Evolutionary conservation across 345 rosid species (phyloP), one percentile per base, ranked within the genome.

Genomic region (Bretschneidera sinensis): DNA sequence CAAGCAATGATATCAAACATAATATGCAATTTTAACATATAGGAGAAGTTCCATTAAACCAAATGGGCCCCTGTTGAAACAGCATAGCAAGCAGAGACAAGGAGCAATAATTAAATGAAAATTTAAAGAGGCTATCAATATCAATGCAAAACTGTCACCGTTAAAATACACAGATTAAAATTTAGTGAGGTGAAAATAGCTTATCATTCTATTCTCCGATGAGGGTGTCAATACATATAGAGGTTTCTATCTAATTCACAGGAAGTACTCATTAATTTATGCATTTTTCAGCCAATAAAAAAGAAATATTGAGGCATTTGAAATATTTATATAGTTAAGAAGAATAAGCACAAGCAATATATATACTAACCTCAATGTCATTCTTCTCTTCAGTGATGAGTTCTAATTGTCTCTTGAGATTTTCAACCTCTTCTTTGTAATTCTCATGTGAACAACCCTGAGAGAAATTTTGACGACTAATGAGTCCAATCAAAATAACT

Each of bases 281-380:
- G 33, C 8, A 28, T 28, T 28, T 28, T 28, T 3, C 5, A 28
- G 33, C 33, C 33, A 28, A 28, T 2, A 28, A 11, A 39, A 39
- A 39, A 7, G 1, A 39, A 13, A 4, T 1, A 1, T 39, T 39
- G 9, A 39, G 1, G 15, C 1, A 39, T 39, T 39, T 39, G 11
- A 39, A 1, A 14, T n/a, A 39, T 4, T 9, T 39, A 9, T 39
- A 14, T 7, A 39, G 16, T 39, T 7, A 5, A 39, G 15, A 1
- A 14, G 10, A 39, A 39, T 4, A 39, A 39, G 4, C 10, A 2
- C 5, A 45, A 45, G 18, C 16, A 3, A 13, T 48, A n/a, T n/a
- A 43, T 57, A 49, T 53, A 74, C 90, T 67, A 49, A 90, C 99
- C 95, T 94, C 71, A 24, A 84, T 71, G 56, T 76, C 78, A 60